These are phyloP conservation scores for Neurospora sp. DNA, from an alignment of 2,329 filamentous ascomycete genomes.

Conservation along the genomic window DNA sequence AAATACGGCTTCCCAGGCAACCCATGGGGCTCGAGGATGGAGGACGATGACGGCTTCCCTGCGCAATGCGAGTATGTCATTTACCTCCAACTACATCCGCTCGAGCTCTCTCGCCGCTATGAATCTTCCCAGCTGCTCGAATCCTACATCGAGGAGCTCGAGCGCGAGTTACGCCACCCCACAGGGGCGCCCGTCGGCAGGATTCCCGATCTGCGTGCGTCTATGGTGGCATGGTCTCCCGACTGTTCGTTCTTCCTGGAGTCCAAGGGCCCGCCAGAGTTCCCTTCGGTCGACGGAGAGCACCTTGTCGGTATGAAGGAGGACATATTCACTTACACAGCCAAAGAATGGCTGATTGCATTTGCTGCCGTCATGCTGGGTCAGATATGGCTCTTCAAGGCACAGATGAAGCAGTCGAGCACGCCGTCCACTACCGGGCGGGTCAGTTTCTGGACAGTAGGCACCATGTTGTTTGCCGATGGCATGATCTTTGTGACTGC, in stretches of 20 bases:
- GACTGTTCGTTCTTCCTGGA: slow-evolving; percentile 60
- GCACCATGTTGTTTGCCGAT: slow-evolving; percentile 54
- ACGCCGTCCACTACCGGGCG: slow-evolving; percentile 59
- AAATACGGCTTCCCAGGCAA: slow-evolving; percentile 49
- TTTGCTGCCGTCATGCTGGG: slow-evolving; percentile 47
- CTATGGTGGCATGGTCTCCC: slow-evolving; percentile 55
- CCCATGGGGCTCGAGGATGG: slow-evolving; percentile 67
- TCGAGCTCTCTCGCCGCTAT: slow-evolving; percentile 29
- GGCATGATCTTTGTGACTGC: slow-evolving; percentile 48
- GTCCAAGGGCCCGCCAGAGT: slow-evolving; percentile 52
- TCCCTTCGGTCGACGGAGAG: slow-evolving; percentile 37
- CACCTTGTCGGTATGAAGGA: slow-evolving; percentile 53
- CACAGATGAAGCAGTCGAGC: slow-evolving; percentile 56
- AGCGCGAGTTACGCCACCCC: slow-evolving; percentile 53
- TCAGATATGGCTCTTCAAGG: slow-evolving; percentile 53
- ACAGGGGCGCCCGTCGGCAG: slow-evolving; percentile 46
- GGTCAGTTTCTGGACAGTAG: slow-evolving; percentile 54
- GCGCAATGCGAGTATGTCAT: slow-evolving; percentile 86
- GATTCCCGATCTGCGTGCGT: slow-evolving; percentile 51
- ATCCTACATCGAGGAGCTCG: slow-evolving; percentile 42
- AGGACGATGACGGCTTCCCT: slow-evolving; percentile 50
- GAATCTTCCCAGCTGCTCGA: slow-evolving; percentile 23
- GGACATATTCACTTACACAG: slow-evolving; percentile 46
- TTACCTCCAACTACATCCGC: slow-evolving; percentile 68
- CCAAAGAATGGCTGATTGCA: slow-evolving; percentile 49